Evolutionary conservation across 495 filamentous ascomycete genomes (phyloP).

Genomic region (Penicillium turbatum): DNA sequence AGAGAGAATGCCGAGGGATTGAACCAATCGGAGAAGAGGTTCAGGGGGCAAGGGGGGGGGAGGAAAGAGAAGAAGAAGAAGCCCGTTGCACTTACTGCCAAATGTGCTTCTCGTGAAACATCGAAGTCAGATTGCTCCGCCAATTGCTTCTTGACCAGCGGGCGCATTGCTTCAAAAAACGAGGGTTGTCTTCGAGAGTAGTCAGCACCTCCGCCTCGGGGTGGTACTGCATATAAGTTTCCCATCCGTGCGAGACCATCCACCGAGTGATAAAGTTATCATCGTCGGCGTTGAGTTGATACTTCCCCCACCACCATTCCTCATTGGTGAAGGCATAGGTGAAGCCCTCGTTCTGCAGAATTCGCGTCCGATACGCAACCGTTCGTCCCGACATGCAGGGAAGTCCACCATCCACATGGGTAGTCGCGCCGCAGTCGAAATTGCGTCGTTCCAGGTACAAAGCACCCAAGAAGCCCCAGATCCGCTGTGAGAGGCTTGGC

Average conservation of each 20-base stretch:
- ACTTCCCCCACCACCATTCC: conserved; percentile 61
- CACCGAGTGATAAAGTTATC: conserved; percentile 83
- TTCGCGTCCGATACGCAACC: conserved; percentile 74
- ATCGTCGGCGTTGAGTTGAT: conserved; percentile 75
- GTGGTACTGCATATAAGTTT: conserved; percentile 74
- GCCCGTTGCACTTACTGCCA: conserved; percentile 56
- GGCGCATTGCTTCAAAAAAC: conserved; percentile 73
- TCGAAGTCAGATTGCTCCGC: conserved; percentile 75
- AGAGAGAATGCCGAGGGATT: not conserved
- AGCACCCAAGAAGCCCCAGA: conserved; percentile 76
- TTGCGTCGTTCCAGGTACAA: conserved; percentile 80
- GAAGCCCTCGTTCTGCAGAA: conserved; percentile 74
- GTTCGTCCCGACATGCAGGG: conserved; percentile 86
- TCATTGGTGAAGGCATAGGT: conserved; percentile 68
- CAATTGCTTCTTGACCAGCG: conserved; percentile 81
- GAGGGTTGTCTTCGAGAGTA: conserved; percentile 66
- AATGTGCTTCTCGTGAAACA: conserved; percentile 64
- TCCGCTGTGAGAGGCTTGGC: conserved; percentile 51
- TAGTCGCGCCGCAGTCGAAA: conserved; percentile 85
- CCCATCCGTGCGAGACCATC: conserved; percentile 71
- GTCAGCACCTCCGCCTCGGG: conserved; percentile 70
- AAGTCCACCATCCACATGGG: conserved; percentile 78
- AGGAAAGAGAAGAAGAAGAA: conserved; percentile 3
- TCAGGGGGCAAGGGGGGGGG: conserved; percentile 2
- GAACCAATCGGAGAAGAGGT: not conserved